These are phyloP conservation scores for Reticulascus tulasneorum DNA, from an alignment of 2,329 filamentous ascomycete species.

Conservation along the genomic window DNA sequence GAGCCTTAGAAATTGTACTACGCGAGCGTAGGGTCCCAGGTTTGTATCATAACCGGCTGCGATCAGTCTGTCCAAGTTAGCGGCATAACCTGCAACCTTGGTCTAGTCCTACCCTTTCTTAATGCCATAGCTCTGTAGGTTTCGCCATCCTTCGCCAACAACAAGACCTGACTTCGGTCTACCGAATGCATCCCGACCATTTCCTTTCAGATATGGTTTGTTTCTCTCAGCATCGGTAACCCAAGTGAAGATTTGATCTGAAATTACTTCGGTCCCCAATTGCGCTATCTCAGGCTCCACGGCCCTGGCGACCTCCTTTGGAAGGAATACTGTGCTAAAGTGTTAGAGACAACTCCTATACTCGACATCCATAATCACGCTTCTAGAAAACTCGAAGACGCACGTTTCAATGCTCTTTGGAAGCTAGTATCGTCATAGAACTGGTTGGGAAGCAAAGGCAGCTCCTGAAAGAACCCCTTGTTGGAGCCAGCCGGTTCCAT, in stretches of 20 bases:
- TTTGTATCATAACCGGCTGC: conserved; percentile 49
- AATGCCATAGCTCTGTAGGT: conserved; percentile 56
- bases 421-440: conserved; percentile 52
- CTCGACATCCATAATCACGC: too few species aligned
- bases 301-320: conserved; percentile 30
- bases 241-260: conserved; percentile 50
- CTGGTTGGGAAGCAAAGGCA: conserved; percentile 50
- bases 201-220: conserved; percentile 54
- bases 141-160: conserved; percentile 63
- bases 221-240: conserved; percentile 63
- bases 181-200: conserved; percentile 59
- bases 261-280: conserved; percentile 50
- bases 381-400: too few species aligned
- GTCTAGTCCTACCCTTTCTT: too few species aligned
- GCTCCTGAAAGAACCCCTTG: conserved; percentile 53
- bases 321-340: conserved; percentile 43
- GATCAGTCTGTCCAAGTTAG: too few species aligned
- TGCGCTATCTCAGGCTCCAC: conserved; percentile 39
- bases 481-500: conserved; percentile 43
- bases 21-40: conserved; percentile 46
- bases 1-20: conserved; percentile 54
- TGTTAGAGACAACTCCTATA: too few species aligned
- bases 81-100: too few species aligned
- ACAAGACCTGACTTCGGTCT: conserved; percentile 55
- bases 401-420: conserved; percentile 48